These are phyloP conservation scores for Hapsidospora chrysogenum DNA, from an alignment of 495 filamentous ascomycete genomes.

Conservation along the genomic window DNA sequence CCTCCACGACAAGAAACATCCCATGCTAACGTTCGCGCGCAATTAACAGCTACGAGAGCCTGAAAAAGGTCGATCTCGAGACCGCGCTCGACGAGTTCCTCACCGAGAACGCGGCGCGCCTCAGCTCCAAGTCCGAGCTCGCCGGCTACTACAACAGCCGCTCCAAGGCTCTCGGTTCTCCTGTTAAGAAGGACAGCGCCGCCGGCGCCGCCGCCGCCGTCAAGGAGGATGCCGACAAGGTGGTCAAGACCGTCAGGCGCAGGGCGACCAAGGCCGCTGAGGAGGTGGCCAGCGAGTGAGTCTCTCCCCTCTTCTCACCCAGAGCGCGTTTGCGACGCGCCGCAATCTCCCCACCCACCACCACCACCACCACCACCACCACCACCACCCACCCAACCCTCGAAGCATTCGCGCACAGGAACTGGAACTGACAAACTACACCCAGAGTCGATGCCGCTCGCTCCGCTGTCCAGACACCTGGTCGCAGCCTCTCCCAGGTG, in stretches of 20 bases:
- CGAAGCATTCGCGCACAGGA: too few species aligned
- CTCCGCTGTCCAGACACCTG: slow-evolving; percentile 37
- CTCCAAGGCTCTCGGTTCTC: slow-evolving; percentile 40
- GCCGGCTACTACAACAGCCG: slow-evolving; percentile 60
- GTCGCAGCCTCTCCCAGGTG: slow-evolving; percentile 29
- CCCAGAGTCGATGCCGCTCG: slow-evolving; percentile 11
- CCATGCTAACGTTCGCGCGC: background rate
- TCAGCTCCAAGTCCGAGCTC: slow-evolving; percentile 45
- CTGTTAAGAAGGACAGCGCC: slow-evolving; percentile 57
- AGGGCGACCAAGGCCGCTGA: slow-evolving; percentile 31
- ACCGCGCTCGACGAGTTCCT: slow-evolving; percentile 60
- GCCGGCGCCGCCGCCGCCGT: slow-evolving; percentile 18
- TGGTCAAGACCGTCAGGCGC: slow-evolving; percentile 24
- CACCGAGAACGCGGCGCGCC: slow-evolving; percentile 41
- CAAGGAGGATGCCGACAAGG: slow-evolving; percentile 25
- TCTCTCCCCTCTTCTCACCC: slow-evolving; percentile 4
- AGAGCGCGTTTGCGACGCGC: background rate
- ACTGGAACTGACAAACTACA: too few species aligned
- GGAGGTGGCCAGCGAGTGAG: slow-evolving; percentile 27
- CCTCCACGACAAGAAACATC: background rate
- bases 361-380: background rate
- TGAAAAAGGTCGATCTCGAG: slow-evolving; percentile 74
- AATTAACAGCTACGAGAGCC: slow-evolving; percentile 25
- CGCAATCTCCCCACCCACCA: background rate
- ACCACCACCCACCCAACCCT: slow-evolving; percentile 1